These are phyloP conservation scores for Thraustochytrium striatum DNA, from an alignment of 352 stramenopile species.

Conservation along the genomic window DNA sequence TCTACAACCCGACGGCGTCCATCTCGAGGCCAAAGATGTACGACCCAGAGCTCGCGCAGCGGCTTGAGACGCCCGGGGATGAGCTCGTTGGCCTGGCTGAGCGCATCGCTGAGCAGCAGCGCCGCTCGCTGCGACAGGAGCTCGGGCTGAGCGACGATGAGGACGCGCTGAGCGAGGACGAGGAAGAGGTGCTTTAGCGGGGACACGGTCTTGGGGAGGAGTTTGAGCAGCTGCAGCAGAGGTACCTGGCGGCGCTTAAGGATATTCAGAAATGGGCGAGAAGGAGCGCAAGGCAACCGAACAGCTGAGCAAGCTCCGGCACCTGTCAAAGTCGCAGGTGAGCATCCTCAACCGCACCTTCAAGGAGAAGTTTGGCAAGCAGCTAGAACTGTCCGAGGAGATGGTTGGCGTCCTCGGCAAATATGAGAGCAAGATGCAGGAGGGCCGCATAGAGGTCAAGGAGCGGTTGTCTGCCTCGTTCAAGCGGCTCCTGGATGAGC, in stretches of 20 bases:
- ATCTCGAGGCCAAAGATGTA: slow-evolving; percentile 39
- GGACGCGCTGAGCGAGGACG: not conserved
- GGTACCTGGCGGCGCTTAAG: slow-evolving; percentile 3
- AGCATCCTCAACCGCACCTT: slow-evolving; percentile 18
- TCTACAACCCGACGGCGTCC: not conserved
- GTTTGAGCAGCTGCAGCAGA: slow-evolving; percentile 27
- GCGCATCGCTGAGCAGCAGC: slow-evolving; percentile 35
- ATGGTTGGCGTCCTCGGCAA: not conserved
- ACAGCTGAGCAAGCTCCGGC: slow-evolving; percentile 14
- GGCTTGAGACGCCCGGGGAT: not conserved
- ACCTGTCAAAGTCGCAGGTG: slow-evolving; percentile 39
- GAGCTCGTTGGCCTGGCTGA: slow-evolving; percentile 10
- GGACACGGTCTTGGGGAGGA: not conserved
- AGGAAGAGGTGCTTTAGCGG: not conserved
- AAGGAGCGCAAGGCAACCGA: slow-evolving; percentile 19
- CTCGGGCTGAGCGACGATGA: slow-evolving; percentile 19
- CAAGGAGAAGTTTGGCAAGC: slow-evolving; percentile 12
- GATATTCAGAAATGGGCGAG: slow-evolving; percentile 22
- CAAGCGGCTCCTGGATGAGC: not conserved
- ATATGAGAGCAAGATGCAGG: not conserved
- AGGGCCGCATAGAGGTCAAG: not conserved
- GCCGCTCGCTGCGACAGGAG: slow-evolving; percentile 9
- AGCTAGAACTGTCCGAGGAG: not conserved
- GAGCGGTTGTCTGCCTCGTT: not conserved
- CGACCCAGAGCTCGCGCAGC: slow-evolving; percentile 32